phyloP scores from a whole-genome alignment of 495 filamentous ascomycete genomes.

The Hyphodiscus hymeniophilus region DNA sequence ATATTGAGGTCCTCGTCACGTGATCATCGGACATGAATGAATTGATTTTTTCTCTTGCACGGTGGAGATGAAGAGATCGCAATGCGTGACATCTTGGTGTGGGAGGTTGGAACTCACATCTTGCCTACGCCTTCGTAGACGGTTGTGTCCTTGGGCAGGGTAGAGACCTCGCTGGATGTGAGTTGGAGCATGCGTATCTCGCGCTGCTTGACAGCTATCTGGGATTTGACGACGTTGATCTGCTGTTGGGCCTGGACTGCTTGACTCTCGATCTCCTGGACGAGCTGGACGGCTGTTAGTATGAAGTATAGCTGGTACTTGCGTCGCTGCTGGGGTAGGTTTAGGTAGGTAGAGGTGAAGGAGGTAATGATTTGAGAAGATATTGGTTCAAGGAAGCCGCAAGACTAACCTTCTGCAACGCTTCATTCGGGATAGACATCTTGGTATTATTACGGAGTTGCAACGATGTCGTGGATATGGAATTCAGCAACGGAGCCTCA shows the following conservation, averaged over 20 bases:
- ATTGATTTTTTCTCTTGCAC: no score
- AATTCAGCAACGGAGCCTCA: no score
- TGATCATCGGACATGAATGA: constrained; percentile 14
- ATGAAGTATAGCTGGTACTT: background rate
- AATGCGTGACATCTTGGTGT: no score
- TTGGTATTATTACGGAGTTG: constrained; percentile 12
- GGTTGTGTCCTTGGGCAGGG: constrained; percentile 68
- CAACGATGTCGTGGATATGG: no score
- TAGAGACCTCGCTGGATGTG: constrained; percentile 71
- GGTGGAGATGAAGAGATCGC: no score
- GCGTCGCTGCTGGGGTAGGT: background rate
- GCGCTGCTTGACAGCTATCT: constrained; percentile 78
- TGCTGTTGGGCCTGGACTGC: constrained; percentile 85
- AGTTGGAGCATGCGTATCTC: constrained; percentile 85
- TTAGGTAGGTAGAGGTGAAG: no score
- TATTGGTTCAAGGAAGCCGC: no score
- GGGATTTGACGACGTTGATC: constrained; percentile 76
- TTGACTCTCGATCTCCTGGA: constrained; percentile 89
- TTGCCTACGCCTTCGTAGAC: constrained; percentile 95
- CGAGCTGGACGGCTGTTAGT: constrained; percentile 47
- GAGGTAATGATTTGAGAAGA: no score
- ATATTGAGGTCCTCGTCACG: constrained; percentile 16
- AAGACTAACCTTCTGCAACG: constrained; percentile 73
- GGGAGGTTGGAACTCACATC: constrained; percentile 67
- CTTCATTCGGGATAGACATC: constrained; percentile 97